Evolutionary conservation across 257 asterid genomes (phyloP).

Genomic region (Penstemon barbatus): DNA sequence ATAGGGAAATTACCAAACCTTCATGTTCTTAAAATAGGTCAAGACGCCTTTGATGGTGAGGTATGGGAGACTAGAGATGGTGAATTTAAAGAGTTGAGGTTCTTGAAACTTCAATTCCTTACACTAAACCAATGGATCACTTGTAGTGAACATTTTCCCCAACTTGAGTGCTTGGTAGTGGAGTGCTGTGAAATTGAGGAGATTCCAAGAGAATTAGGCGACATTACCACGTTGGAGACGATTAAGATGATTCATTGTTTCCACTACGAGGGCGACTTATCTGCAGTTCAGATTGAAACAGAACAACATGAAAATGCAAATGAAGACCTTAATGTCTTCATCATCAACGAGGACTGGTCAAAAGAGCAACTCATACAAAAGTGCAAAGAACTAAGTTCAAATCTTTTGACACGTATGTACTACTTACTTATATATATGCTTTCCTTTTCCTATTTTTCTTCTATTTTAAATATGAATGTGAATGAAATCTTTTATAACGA

Average conservation of each 20-base stretch:
- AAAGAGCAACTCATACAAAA: neutral
- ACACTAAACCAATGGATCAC: slow-evolving; percentile 10
- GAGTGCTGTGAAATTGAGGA: neutral
- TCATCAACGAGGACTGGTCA: neutral
- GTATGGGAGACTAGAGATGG: slow-evolving; percentile 9
- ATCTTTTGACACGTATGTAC: neutral
- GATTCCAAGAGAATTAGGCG: neutral
- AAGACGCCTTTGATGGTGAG: slow-evolving; percentile 17
- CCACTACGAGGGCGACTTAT: neutral
- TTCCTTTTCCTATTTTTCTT: too few relatives aligned
- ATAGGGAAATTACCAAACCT: slow-evolving; percentile 19
- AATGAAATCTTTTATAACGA: too few relatives aligned
- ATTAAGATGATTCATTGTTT: slow-evolving; percentile 5
- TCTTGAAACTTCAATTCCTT: slow-evolving; percentile 13
- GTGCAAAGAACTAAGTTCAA: neutral
- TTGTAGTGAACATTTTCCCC: slow-evolving; percentile 15
- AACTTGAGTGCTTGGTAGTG: slow-evolving; percentile 16
- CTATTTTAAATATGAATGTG: too few relatives aligned
- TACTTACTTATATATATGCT: too few relatives aligned
- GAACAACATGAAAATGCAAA: neutral
- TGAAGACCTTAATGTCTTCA: neutral
- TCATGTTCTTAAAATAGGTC: slow-evolving; percentile 24
- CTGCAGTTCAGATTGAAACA: neutral
- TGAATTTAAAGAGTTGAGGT: slow-evolving; percentile 18
- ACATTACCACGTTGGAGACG: slow-evolving; percentile 2